Conservation (phyloP, 768 basidiomycete species). For the Boletus vermiculosoides region DNA sequence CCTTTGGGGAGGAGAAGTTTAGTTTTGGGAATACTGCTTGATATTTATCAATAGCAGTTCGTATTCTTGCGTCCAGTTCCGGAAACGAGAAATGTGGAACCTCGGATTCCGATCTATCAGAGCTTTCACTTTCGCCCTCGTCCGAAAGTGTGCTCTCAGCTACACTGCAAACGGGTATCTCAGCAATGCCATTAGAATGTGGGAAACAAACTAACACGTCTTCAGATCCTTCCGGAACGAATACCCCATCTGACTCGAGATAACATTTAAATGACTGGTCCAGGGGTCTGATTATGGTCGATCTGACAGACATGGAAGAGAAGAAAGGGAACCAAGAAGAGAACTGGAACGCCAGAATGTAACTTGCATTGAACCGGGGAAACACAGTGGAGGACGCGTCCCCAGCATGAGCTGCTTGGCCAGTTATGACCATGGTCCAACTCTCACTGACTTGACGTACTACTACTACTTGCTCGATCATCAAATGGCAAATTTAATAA, state of each 20-base stretch:
- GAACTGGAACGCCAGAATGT: constrained; percentile 74
- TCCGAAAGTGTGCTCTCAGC: constrained; percentile 59
- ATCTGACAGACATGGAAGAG: constrained; percentile 61
- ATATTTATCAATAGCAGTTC: constrained; percentile 61
- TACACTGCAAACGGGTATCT: constrained; percentile 38
- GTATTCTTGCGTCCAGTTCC: constrained; percentile 72
- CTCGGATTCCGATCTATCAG: constrained; percentile 37
- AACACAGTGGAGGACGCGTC: constrained; percentile 33
- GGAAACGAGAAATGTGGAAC: constrained; percentile 65
- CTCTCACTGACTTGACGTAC: background rate
- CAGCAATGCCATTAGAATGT: background rate
- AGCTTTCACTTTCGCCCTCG: constrained; percentile 42
- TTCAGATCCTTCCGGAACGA: constrained; percentile 80
- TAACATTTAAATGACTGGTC: constrained; percentile 63
- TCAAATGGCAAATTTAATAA: background rate
- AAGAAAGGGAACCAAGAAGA: constrained; percentile 84
- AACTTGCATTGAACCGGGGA: constrained; percentile 48
- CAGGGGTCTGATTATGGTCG: constrained; percentile 71
- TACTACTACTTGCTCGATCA: background rate
- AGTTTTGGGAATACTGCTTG: constrained; percentile 93
- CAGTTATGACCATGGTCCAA: background rate
- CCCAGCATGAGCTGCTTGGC: background rate
- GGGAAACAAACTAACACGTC: constrained; percentile 51
- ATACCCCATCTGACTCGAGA: constrained; percentile 80
- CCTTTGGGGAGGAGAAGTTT: constrained; percentile 94